These are phyloP conservation scores for Pythium apleroticum DNA, from an alignment of 352 stramenopile genomes.

Conservation along the genomic window DNA sequence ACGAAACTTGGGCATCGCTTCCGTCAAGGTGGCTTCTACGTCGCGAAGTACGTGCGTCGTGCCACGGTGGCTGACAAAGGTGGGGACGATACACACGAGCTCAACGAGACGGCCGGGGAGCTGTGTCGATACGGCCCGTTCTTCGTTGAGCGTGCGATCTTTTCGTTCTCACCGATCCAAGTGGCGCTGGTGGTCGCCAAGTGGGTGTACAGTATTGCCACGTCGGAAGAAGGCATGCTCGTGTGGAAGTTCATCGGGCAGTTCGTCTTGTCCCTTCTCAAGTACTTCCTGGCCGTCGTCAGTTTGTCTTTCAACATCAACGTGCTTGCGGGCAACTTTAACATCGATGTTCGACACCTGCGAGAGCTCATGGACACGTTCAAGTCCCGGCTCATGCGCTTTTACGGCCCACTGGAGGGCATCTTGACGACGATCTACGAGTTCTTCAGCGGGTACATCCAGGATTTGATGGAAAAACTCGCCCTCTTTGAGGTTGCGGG, in stretches of 20 bases:
- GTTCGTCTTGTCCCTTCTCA: constrained; percentile 30
- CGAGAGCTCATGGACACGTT: constrained; percentile 30
- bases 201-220: constrained; percentile 14
- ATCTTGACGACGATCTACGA: constrained; percentile 30
- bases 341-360: constrained; percentile 19
- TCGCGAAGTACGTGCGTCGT: constrained; percentile 51
- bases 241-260: constrained; percentile 30
- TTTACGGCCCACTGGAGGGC: constrained; percentile 30
- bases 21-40: constrained; percentile 37
- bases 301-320: constrained; percentile 69
- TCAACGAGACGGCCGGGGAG: constrained; percentile 33
- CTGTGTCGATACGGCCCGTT: constrained; percentile 56
- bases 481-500: constrained; percentile 30
- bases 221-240: constrained; percentile 35
- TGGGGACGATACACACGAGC: not conserved
- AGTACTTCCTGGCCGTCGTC: constrained; percentile 53
- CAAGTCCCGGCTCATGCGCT: constrained; percentile 21
- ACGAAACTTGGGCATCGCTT: constrained; percentile 30
- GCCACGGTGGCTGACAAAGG: not conserved
- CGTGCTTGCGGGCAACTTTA: constrained; percentile 42
- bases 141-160: constrained; percentile 30
- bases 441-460: constrained; percentile 39
- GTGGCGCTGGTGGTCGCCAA: constrained; percentile 24
- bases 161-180: constrained; percentile 30
- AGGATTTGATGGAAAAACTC: constrained; percentile 36